Base-by-base conservation (phyloP, 2,329 filamentous ascomycete species). In the Beauveria bassiana region DNA sequence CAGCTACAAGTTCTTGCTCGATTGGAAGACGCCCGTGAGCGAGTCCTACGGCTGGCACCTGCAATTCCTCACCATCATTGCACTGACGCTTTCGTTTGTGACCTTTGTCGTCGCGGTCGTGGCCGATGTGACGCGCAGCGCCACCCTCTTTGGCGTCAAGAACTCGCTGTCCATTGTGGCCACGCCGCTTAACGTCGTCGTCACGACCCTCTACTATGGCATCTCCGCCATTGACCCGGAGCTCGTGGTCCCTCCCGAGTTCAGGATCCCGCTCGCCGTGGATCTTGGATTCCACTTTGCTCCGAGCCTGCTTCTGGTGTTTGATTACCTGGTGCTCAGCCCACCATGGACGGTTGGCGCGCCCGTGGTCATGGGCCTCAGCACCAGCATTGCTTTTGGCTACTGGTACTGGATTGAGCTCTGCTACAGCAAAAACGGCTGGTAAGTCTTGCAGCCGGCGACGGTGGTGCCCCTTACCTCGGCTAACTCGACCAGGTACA, bases 331-430 rank as follows among this genome's bases (percentile, higher is more conserved):
- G 20, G 77, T 91, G 45, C 78, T 91, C 51, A 89, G 85, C 52
- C 89, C 89, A 12, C 89, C 89, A 1, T 91, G 88, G 85, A 86
- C 86, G 0, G 82, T 89, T 63, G 78, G 80, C 10, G 79, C 79
- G 8, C 77, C 85, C n/a, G 78, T 81, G 1, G 82, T 86, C 5
- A 78, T 89, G 68, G 74, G 76, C 1, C 69, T 89, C 28, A 86
- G 84, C 65, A 80, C 81, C 14, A 70, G 66, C 2, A 73, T 91
- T 49, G 87, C 87, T 0, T 84, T 89, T 64, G 71, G 75, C 3
- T 93, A 93, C 72, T 93, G 88, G 88, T 81, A 82, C 65, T 93
- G 89, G 89, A 83, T 91, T 26, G 88, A 92, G 73, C 79, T 84
- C 26, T 91, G 88, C 75, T 89, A 83, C 67, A 78, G 78, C 50